Evolutionary conservation across 2,329 filamentous ascomycete species (phyloP).

Genomic region (Monosporascus sp.): DNA sequence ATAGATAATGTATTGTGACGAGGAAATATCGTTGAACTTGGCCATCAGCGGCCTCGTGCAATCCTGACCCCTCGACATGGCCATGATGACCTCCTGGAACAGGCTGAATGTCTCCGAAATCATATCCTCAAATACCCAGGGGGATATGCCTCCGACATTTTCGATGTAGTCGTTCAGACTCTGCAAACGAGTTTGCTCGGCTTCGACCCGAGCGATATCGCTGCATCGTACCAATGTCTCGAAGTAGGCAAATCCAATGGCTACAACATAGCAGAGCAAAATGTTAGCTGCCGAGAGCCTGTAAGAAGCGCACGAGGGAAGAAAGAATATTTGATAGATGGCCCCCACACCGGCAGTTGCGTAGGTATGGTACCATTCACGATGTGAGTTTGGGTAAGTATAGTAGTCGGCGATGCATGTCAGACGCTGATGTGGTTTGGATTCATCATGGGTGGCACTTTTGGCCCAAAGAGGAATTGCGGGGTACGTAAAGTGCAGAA

Average conservation of each 20-base stretch:
- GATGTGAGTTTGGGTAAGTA: neutral
- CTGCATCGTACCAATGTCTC: conserved; percentile 71
- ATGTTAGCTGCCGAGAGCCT: conserved; percentile 4
- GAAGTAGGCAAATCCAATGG: conserved; percentile 89
- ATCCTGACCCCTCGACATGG: conserved; percentile 55
- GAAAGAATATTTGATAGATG: neutral
- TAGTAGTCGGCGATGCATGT: neutral
- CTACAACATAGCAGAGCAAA: conserved; percentile 40
- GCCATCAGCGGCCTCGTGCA: conserved; percentile 50
- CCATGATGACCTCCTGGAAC: conserved; percentile 56
- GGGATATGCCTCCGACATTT: conserved; percentile 64
- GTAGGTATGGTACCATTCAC: neutral
- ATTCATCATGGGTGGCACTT: neutral
- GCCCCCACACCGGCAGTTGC: neutral
- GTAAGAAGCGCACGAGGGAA: neutral
- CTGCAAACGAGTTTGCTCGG: conserved; percentile 67
- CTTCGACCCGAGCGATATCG: conserved; percentile 58
- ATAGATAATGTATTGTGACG: conserved; percentile 75
- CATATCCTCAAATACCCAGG: conserved; percentile 76
- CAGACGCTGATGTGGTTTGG: neutral
- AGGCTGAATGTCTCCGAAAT: conserved; percentile 68
- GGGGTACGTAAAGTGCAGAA: neutral
- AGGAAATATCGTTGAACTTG: conserved; percentile 67
- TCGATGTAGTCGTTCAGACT: conserved; percentile 67
- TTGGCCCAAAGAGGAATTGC: neutral